These are phyloP conservation scores for Pseudopediastrum boryanum DNA, from an alignment of 139 green algal species.

Conservation along the genomic window DNA sequence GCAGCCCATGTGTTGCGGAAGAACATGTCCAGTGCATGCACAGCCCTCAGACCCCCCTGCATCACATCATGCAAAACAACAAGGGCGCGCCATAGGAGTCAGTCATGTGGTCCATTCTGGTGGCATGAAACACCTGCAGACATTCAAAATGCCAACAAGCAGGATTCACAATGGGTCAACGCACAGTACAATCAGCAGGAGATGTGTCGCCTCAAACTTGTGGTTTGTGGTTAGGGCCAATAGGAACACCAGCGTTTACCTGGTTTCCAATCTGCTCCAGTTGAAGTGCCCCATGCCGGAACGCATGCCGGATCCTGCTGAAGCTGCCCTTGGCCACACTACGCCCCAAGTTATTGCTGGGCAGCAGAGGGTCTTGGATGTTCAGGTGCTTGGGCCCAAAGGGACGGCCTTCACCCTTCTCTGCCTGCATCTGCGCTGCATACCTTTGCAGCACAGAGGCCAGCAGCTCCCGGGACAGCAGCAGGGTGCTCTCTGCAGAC, in stretches of 20 bases:
- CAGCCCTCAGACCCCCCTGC: conserved; percentile 48
- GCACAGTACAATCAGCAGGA: neutral
- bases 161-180: neutral
- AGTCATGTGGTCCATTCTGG: neutral
- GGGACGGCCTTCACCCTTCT: conserved; percentile 9
- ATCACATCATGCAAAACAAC: neutral
- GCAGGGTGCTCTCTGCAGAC: conserved; percentile 29
- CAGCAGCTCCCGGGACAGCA: conserved; percentile 29
- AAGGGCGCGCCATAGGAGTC: neutral
- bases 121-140: neutral
- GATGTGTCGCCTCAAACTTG: neutral
- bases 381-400: conserved; percentile 79
- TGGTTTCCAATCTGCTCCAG: neutral
- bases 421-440: conserved; percentile 33
- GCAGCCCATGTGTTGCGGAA: conserved; percentile 75
- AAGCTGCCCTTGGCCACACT: conserved; percentile 83
- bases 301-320: conserved; percentile 78
- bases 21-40: conserved; percentile 60
- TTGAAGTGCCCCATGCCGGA: conserved; percentile 53
- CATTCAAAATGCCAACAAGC: neutral
- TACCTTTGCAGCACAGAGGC: conserved; percentile 51
- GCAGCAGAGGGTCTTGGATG: conserved; percentile 93
- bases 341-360: conserved; percentile 95
- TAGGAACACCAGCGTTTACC: neutral
- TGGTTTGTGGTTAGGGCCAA: neutral